A percentile compares a stretch with the other conserved stretches of the same genome.
These are phyloP conservation scores for Talaromyces islandicus DNA, from an alignment of 2,329 filamentous ascomycete species.

Conservation along the genomic window DNA sequence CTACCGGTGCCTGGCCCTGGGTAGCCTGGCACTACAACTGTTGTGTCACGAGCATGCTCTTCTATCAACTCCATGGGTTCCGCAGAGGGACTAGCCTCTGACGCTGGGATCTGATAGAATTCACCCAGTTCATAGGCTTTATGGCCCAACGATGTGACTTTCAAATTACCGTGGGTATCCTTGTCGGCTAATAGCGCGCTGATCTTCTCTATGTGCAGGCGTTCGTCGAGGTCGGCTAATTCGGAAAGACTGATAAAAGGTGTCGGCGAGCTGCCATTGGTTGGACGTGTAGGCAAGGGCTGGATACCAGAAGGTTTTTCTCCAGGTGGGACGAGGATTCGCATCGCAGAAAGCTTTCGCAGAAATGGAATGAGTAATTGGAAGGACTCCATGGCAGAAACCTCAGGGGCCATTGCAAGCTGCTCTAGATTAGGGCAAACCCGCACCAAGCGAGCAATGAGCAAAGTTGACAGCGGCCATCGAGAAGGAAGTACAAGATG, in stretches of 20 bases:
- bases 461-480: conserved; percentile 47
- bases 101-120: conserved; percentile 27
- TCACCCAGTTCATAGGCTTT: conserved; percentile 33
- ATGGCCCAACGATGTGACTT: conserved; percentile 33
- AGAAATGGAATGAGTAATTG: conserved; percentile 35
- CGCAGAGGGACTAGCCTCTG: conserved; percentile 1
- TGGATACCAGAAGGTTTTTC: conserved; percentile 3
- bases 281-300: not conserved
- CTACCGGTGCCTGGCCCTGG: not conserved
- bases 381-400: conserved; percentile 33
- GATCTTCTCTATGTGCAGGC: conserved; percentile 25
- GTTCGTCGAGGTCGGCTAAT: conserved; percentile 33
- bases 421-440: conserved; percentile 55
- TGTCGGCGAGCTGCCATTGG: not conserved
- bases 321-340: conserved; percentile 31
- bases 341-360: conserved; percentile 33
- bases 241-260: conserved; percentile 16
- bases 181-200: conserved; percentile 26
- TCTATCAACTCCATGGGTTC: not conserved
- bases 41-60: not conserved
- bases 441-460: conserved; percentile 48
- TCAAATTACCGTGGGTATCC: conserved; percentile 25
- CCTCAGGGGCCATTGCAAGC: conserved; percentile 46
- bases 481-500: conserved; percentile 53
- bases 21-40: not conserved